Evolutionary conservation across 192 early-diverging fungal genomes (phyloP).

Genomic region (Phlyctochytrium planicorne): DNA sequence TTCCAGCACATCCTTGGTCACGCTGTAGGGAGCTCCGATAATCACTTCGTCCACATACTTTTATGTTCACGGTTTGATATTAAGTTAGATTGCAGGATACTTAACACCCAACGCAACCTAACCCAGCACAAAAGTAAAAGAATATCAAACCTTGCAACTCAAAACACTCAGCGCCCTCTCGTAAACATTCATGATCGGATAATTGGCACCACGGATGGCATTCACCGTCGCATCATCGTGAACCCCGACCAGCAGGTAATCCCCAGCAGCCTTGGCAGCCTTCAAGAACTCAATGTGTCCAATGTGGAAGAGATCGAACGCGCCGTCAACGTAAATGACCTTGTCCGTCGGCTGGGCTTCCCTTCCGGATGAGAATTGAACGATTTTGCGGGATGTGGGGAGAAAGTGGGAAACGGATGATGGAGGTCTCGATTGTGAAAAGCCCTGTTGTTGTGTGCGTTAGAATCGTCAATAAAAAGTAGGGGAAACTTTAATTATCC

Average conservation of each 20-base stretch:
- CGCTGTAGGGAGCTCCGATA: slow-evolving; percentile 86
- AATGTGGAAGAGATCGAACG: slow-evolving; percentile 93
- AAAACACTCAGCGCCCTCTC: slow-evolving; percentile 92
- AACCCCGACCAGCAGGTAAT: slow-evolving; percentile 91
- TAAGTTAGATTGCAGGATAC: no score
- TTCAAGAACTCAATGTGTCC: slow-evolving; percentile 95
- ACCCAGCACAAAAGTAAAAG: not conserved
- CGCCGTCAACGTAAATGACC: slow-evolving; percentile 93
- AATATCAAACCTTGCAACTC: slow-evolving; percentile 74
- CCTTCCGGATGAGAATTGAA: slow-evolving; percentile 84
- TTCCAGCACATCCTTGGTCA: slow-evolving; percentile 80
- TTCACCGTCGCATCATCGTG: slow-evolving; percentile 92
- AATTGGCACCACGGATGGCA: slow-evolving; percentile 80
- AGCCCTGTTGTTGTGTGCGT: slow-evolving; percentile 6
- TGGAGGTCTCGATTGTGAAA: slow-evolving; percentile 33
- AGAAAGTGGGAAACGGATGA: slow-evolving; percentile 83
- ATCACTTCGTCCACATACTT: slow-evolving; percentile 93
- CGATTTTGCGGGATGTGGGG: slow-evolving; percentile 81
- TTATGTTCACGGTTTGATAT: no score
- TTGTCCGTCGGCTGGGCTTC: slow-evolving; percentile 75
- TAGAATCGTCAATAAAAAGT: not conserved
- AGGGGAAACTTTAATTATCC: slow-evolving; percentile 1
- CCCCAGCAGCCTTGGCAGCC: slow-evolving; percentile 77
- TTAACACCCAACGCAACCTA: no score
- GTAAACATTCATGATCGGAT: slow-evolving; percentile 93